Percentiles rank a stretch among this genome's conserved stretches.
phyloP scores from a whole-genome alignment of 345 rosid species.

The Populus euphratica region DNA sequence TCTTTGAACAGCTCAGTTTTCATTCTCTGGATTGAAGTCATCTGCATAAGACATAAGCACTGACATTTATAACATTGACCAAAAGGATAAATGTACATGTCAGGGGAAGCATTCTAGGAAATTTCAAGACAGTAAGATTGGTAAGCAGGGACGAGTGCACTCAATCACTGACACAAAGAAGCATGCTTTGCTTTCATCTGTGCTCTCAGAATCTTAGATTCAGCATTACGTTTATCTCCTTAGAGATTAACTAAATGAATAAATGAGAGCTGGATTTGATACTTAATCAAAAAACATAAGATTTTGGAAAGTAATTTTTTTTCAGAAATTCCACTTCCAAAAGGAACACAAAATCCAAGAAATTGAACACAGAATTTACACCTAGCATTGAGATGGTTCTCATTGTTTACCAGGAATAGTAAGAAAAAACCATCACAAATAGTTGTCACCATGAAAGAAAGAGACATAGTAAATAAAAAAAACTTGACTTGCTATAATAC shows the following conservation, averaged over 20 bases:
- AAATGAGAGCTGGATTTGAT: not conserved
- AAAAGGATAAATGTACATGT: not conserved
- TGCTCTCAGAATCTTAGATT: not conserved
- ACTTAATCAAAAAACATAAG: not conserved
- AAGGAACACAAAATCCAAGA: not conserved
- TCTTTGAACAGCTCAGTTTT: conserved; percentile 26
- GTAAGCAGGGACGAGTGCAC: not conserved
- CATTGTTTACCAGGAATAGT: not conserved
- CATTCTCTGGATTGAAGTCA: conserved; percentile 28
- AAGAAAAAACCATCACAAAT: not conserved
- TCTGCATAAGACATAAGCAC: conserved; percentile 27
- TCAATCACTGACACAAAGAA: not conserved
- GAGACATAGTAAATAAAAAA: not conserved
- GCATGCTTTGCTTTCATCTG: not conserved
- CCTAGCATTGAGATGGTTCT: not conserved
- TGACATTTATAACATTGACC: not conserved
- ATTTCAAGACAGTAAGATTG: not conserved
- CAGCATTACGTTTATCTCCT: not conserved
- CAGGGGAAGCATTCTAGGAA: not conserved
- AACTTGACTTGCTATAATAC: not conserved
- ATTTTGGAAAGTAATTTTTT: not conserved
- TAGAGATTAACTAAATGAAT: not conserved
- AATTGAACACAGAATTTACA: not conserved
- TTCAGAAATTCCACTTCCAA: not conserved
- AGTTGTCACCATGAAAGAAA: not conserved